phyloP scores from a whole-genome alignment of 1,139 yeast species.

The Chernovozyma aurita region DNA sequence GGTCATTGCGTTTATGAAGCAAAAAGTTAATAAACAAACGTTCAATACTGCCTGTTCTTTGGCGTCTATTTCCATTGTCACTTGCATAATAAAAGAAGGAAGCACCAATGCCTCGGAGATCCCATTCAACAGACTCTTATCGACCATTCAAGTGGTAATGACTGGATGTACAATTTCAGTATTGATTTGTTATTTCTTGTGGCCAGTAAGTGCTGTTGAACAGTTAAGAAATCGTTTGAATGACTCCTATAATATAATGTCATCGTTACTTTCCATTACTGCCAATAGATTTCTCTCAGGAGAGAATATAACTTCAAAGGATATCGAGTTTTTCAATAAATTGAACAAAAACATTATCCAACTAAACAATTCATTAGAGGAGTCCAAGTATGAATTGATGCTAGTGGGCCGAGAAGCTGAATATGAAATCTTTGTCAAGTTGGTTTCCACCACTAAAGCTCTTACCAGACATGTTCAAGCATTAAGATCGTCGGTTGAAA shows the following conservation, averaged over 20 bases:
- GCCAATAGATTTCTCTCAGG: conserved; percentile 55
- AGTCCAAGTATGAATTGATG: conserved; percentile 58
- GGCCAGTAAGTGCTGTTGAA: conserved; percentile 60
- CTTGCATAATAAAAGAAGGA: conserved; percentile 77
- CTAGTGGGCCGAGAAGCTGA: conserved; percentile 54
- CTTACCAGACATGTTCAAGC: conserved; percentile 64
- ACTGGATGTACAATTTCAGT: conserved; percentile 62
- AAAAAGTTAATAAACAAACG: conserved; percentile 59
- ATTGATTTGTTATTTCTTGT: conserved; percentile 51
- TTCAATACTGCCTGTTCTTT: conserved; percentile 80
- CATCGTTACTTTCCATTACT: conserved; percentile 46
- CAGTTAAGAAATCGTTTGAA: conserved; percentile 45
- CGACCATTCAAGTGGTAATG: conserved; percentile 56
- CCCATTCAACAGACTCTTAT: conserved; percentile 52
- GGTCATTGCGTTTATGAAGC: conserved; percentile 63
- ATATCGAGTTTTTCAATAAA: conserved; percentile 29
- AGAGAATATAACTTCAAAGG: conserved; percentile 36
- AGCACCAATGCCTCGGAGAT: conserved; percentile 56
- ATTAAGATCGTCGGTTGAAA: conserved; percentile 60
- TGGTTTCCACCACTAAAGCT: conserved; percentile 50
- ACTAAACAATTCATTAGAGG: conserved; percentile 47
- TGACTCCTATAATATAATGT: conserved; percentile 50
- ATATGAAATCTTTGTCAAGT: conserved; percentile 36
- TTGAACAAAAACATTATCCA: conserved; percentile 37
- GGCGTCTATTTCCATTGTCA: conserved; percentile 67